phyloP scores from a whole-genome alignment of 345 rosid species.

The Salix caprea region DNA sequence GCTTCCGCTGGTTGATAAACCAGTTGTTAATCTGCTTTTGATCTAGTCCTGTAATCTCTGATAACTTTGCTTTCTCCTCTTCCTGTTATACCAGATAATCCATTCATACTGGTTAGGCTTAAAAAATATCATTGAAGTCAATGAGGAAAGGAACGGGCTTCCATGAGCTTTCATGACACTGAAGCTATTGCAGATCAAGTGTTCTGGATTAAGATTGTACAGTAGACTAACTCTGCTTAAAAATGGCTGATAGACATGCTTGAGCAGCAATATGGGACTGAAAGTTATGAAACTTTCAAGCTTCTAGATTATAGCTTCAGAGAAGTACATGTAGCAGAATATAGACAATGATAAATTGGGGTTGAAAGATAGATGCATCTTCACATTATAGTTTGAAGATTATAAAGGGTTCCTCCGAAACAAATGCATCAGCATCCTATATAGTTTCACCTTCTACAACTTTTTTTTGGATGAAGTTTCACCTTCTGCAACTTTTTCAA shows the following conservation, averaged over 20 bases:
- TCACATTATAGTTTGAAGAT: not conserved
- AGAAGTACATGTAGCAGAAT: not conserved
- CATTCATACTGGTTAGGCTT: not conserved
- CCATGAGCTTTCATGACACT: not conserved
- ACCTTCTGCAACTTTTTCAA: not conserved
- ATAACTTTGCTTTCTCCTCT: conserved; percentile 48
- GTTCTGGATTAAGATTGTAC: not conserved
- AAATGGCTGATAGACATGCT: not conserved
- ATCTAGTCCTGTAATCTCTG: conserved; percentile 25
- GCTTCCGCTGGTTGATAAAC: conserved; percentile 28
- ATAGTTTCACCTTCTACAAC: not conserved
- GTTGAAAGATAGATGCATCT: not conserved
- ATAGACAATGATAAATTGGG: not conserved
- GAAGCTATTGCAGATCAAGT: not conserved
- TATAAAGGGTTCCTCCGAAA: not conserved
- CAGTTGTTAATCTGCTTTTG: conserved; percentile 28
- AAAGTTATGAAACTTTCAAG: not conserved
- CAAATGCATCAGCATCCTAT: not conserved
- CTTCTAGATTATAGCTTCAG: not conserved
- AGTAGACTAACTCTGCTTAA: not conserved
- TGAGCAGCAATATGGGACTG: not conserved
- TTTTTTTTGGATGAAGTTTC: not conserved
- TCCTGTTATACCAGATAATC: conserved; percentile 32
- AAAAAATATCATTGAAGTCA: not conserved
- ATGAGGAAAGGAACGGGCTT: not conserved